Evolutionary conservation across 164 flowering plant genomes (phyloP), one percentile per base, ranked within the genome.

Genomic region (Tetracentron sinense): DNA sequence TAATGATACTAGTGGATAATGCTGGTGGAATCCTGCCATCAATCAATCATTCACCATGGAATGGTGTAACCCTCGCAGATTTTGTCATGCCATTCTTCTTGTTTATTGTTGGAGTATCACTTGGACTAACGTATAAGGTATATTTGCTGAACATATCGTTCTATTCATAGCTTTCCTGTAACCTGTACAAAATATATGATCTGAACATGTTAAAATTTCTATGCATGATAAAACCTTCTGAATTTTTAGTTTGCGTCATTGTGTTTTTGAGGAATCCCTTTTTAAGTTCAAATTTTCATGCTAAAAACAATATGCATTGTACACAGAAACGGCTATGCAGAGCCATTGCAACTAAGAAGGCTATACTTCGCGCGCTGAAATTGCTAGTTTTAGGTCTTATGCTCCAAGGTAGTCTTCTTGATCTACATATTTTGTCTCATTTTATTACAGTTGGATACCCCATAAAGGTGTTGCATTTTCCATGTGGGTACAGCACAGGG

Each of bases 1-100:
- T 88, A 8, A 88, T 88, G 95, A 84, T 88, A 54, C 68, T 88
- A 38, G 95, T 88, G 60, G 95, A 88, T 67, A 70, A 83, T 77
- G 85, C 73, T 66, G 95, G 95, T 48, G 89, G 89, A 47, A 0
- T 81, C 21, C 28, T 85, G 52, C 89, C 95, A 28, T 75, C 82
- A 1, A 81, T 88, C 44, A 84, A 84, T 65, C 95, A 88, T 77
- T 83, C 95, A 3, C 95, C 95, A 33, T 88, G 95, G 95, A 63
- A 85, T 72, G 91, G 95, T 58, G 68, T 79, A 30, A 84, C 89
- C 8, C 77, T 88, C 8, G 91, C 95, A 26, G 96, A 88, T 78
- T 78, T 81, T 69, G 96, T 86, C 66, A 83, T 88, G 89, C 96
- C 96, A 16, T 86, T 88, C 78, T 88, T 88, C 69, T 78, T 88